Conservation (phyloP, 345 rosid genomes). For the Corchorus olitorius region DNA sequence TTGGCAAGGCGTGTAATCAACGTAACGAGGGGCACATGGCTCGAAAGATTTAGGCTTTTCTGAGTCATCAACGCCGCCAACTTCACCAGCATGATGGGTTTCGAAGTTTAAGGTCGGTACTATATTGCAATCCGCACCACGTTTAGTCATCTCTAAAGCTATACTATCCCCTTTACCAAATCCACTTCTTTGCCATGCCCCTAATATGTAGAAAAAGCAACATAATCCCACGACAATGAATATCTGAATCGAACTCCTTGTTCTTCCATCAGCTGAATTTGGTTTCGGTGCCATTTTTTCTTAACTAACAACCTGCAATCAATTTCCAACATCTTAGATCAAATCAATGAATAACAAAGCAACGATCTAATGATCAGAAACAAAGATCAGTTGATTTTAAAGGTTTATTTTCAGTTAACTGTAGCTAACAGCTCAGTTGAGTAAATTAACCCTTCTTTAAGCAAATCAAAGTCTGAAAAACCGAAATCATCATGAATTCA, state of each 20-base stretch:
- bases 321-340: neutral
- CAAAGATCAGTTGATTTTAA: neutral
- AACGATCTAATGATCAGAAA: neutral
- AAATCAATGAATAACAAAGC: neutral
- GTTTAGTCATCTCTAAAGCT: constrained; percentile 80
- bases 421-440: neutral
- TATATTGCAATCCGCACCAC: constrained; percentile 78
- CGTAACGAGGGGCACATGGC: constrained; percentile 63
- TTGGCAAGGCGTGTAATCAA: constrained; percentile 97
- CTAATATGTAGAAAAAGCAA: constrained; percentile 87
- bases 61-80: constrained; percentile 41
- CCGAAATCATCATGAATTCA: neutral
- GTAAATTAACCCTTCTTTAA: neutral
- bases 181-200: constrained; percentile 99
- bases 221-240: constrained; percentile 81
- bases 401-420: neutral
- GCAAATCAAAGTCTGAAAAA: neutral
- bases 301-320: constrained; percentile 33
- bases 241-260: constrained; percentile 85
- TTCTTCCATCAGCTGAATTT: constrained; percentile 72
- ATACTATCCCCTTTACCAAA: constrained; percentile 98
- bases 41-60: constrained; percentile 60
- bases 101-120: constrained; percentile 77
- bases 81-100: constrained; percentile 85
- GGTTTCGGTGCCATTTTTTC: constrained; percentile 70